A percentile compares a stretch with the other conserved stretches of the same genome.
Evolutionary conservation across 495 filamentous ascomycete genomes (phyloP).

Genomic region (Saxophila tyrrhenica): DNA sequence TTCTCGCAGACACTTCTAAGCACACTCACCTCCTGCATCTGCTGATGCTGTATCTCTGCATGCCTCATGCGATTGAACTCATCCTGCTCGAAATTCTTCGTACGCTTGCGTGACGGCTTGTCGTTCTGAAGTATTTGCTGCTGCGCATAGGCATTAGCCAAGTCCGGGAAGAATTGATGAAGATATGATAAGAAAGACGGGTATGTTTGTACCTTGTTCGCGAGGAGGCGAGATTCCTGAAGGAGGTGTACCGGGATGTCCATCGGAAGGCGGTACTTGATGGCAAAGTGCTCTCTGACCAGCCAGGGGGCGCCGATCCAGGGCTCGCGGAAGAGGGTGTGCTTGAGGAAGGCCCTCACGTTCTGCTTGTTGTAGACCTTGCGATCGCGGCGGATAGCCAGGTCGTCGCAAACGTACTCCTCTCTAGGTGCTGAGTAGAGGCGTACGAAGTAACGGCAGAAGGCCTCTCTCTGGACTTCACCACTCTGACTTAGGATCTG

Average conservation of each 20-base stretch:
- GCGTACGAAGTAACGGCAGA: slow-evolving; percentile 71
- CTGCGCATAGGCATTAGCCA: background rate
- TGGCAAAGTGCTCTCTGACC: slow-evolving; percentile 77
- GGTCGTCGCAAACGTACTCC: slow-evolving; percentile 68
- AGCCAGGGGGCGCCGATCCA: slow-evolving; percentile 95
- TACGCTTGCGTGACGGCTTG: slow-evolving; percentile 2
- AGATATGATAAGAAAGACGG: background rate
- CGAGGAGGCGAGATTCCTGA: slow-evolving; percentile 40
- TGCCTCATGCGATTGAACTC: background rate
- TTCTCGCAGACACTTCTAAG: background rate
- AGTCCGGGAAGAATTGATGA: background rate
- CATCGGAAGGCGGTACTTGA: slow-evolving; percentile 70
- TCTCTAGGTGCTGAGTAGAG: slow-evolving; percentile 56
- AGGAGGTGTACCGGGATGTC: slow-evolving; percentile 73
- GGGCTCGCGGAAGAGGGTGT: slow-evolving; percentile 78
- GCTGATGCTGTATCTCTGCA: slow-evolving; percentile 4
- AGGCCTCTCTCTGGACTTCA: slow-evolving; percentile 49
- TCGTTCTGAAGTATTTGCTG: slow-evolving; percentile 14
- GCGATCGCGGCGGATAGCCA: slow-evolving; percentile 74
- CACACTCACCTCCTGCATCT: slow-evolving; percentile 3
- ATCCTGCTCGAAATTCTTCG: slow-evolving; percentile 1
- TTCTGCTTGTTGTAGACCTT: slow-evolving; percentile 94
- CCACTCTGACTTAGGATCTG: slow-evolving; percentile 48
- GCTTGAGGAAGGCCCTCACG: slow-evolving; percentile 86
- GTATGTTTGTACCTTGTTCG: slow-evolving; percentile 12